Percentiles rank a stretch among this genome's conserved stretches.
These are phyloP conservation scores for Podaxis carcinomalis DNA, from an alignment of 768 basidiomycete genomes.

Conservation along the genomic window DNA sequence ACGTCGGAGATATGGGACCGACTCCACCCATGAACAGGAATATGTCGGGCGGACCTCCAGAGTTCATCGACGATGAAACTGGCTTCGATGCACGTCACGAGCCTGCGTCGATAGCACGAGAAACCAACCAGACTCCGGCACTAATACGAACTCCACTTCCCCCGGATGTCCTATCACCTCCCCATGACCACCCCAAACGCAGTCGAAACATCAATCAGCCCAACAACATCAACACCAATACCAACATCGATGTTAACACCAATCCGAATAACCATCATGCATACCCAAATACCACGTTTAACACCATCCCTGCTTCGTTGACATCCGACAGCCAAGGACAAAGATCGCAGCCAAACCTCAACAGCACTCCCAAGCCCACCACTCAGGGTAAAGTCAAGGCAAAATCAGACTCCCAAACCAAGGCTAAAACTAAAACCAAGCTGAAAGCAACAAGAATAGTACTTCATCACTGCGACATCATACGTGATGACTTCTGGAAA, in stretches of 20 bases:
- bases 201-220: too few species aligned
- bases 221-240: neutral
- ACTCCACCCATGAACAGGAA: too few species aligned
- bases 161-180: too few species aligned
- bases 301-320: neutral
- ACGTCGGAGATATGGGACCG: too few species aligned
- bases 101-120: too few species aligned
- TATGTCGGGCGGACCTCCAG: too few species aligned
- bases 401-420: slow-evolving; percentile 16
- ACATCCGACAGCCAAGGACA: neutral
- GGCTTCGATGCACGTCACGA: too few species aligned
- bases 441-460: slow-evolving; percentile 38
- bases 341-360: neutral
- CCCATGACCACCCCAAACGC: too few species aligned
- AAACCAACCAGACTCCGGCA: too few species aligned
- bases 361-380: slow-evolving; percentile 12
- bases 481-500: slow-evolving; percentile 78
- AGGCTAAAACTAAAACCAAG: slow-evolving; percentile 18
- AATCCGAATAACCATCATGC: neutral
- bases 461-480: slow-evolving; percentile 80
- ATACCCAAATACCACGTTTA: neutral
- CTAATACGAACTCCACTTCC: too few species aligned
- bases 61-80: too few species aligned
- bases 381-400: slow-evolving; percentile 18
- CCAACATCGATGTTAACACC: neutral